Evolutionary conservation across 768 basidiomycete genomes (phyloP), one percentile per base, ranked within the genome.

Genomic region (Austroboletus festivus): DNA sequence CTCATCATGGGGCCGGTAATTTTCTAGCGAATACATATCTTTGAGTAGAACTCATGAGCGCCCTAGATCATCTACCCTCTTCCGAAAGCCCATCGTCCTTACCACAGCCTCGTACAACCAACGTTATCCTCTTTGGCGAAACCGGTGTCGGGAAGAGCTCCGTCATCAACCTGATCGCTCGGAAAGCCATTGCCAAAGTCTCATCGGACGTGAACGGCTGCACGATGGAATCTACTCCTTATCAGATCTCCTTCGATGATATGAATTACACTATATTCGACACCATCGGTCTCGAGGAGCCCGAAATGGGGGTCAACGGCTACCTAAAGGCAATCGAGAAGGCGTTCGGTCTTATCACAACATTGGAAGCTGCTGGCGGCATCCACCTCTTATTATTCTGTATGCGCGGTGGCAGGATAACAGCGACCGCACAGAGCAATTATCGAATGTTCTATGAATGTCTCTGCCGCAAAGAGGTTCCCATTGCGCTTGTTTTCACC

Each of bases 71-170:
- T 18, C 22, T 35, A 39, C 22, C 21, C 10, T 22, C 49, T 22
- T 4, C n/a, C 5, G 42, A 9, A 18, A 28, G 39, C 48, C 13
- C 46, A 30, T 5, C 52, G 1, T 13, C 8, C 11, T 18, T 41
- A 28, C n/a, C 44, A 24, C 52, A 21, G 11, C 33, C 45, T n/a
- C 18, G 1, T 18, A 50, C 55, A 22, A 28, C 55, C 42, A 76
- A 75, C 30, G 57, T 75, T 34, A 56, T 76, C 3, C 48, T 77
- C 18, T 74, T 75, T 35, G 74, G 74, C 5, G 71, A 73, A 50
- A 61, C 69, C 1, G 71, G 74, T 18, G 51, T 64, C n/a, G 67
- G 65, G 6, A 67, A 68, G 43, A 65, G 64, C 38, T 58, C 62
- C 1, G 59, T 66, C 22, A 56, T 66, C 46, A 67, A 68, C 28